Conservation (phyloP, 306 rosid species). For the Luffa aegyptiaca region DNA sequence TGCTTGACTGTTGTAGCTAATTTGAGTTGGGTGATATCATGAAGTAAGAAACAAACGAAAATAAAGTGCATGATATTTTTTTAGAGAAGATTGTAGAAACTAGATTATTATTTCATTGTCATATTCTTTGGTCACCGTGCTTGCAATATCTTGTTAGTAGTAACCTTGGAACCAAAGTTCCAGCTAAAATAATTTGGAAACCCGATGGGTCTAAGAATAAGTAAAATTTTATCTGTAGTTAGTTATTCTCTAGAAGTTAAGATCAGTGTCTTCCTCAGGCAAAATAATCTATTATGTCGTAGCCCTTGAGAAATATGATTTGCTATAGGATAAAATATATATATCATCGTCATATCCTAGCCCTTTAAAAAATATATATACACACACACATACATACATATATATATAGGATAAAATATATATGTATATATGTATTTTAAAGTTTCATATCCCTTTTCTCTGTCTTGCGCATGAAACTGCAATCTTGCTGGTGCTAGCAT, state of each 20-base stretch:
- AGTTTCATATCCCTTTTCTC: slow-evolving; percentile 1
- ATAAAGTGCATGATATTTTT: background rate
- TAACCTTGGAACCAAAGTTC: background rate
- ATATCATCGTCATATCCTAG: no score
- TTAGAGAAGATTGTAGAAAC: background rate
- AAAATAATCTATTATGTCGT: background rate
- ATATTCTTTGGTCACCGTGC: background rate
- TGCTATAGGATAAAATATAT: background rate
- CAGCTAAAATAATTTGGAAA: background rate
- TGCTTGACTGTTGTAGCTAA: background rate
- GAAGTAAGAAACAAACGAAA: background rate
- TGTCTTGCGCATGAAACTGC: background rate
- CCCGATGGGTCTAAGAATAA: background rate
- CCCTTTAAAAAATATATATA: no score
- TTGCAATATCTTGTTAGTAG: background rate
- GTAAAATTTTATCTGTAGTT: background rate
- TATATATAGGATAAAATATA: no score
- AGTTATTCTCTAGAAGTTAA: background rate
- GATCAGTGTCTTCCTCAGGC: background rate
- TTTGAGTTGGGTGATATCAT: background rate
- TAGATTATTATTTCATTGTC: background rate
- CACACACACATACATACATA: no score
- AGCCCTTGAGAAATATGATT: background rate
- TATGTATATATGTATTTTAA: background rate
- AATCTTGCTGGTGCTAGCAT: background rate